phyloP scores from a whole-genome alignment of 2,329 filamentous ascomycete genomes.

The Beauveria pseudobassiana region DNA sequence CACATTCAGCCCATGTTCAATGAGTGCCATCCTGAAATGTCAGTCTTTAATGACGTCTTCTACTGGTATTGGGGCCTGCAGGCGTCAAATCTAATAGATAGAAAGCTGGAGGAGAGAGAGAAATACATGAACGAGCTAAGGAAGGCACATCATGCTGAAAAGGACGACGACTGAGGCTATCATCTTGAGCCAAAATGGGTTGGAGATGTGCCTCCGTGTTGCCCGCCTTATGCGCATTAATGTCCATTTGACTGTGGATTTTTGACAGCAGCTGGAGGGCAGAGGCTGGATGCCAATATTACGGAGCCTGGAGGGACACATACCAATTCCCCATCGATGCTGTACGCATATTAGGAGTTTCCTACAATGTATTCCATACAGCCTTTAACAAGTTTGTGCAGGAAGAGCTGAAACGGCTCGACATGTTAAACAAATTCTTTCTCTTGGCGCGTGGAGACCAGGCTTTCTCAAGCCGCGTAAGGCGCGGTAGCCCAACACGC shows the following conservation, averaged over 20 bases:
- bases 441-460: conserved; percentile 51
- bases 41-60: not conserved
- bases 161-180: not conserved
- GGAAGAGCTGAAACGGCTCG: conserved; percentile 68
- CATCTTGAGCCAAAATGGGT: no score
- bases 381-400: conserved; percentile 22
- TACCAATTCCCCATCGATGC: no score
- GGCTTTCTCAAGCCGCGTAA: conserved; percentile 17
- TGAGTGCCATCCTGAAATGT: not conserved
- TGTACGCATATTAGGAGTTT: no score
- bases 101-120: not conserved
- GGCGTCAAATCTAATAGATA: not conserved
- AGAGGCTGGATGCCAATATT: no score
- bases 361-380: no score
- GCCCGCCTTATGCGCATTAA: no score
- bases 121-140: not conserved
- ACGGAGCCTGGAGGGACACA: no score
- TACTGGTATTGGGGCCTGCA: not conserved
- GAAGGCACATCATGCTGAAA: not conserved
- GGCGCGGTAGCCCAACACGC: conserved; percentile 4
- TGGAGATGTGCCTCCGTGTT: no score
- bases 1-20: not conserved
- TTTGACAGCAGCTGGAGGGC: no score
- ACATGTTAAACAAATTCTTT: conserved; percentile 50
- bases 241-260: no score